A percentile compares a stretch with the other conserved stretches of the same genome.
Evolutionary conservation across 2,329 filamentous ascomycete species (phyloP).

Genomic region (Coniochaeta ligniaria): DNA sequence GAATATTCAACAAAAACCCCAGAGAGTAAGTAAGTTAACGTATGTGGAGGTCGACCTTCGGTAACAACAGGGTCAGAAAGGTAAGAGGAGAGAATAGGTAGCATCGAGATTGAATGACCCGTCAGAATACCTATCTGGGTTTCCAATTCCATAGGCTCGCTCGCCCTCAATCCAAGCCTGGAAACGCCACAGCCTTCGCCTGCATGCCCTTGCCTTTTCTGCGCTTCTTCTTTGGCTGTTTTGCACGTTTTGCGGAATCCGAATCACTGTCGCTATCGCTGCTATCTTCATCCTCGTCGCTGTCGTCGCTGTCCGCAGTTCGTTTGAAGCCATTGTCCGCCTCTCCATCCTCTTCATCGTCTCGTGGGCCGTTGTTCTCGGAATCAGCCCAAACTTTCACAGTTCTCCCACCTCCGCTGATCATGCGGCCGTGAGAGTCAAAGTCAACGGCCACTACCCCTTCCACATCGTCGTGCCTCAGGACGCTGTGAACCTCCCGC

Average conservation of each 20-base stretch:
- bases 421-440: conserved; percentile 77
- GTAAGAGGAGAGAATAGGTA: neutral
- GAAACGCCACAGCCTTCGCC: conserved; percentile 17
- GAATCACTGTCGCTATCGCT: conserved; percentile 33
- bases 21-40: neutral
- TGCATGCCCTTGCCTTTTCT: conserved; percentile 20
- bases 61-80: neutral
- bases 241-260: conserved; percentile 11
- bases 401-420: conserved; percentile 77
- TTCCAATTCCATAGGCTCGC: neutral
- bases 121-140: neutral
- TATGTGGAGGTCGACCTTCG: neutral
- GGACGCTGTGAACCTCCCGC: conserved; percentile 62
- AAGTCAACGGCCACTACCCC: conserved; percentile 77
- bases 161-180: conserved; percentile 20
- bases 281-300: conserved; percentile 34
- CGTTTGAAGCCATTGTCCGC: conserved; percentile 36
- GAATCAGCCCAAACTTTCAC: conserved; percentile 86
- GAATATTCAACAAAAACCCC: neutral
- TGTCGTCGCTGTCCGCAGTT: conserved; percentile 37
- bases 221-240: conserved; percentile 23
- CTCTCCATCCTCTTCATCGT: conserved; percentile 40
- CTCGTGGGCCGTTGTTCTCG: conserved; percentile 34
- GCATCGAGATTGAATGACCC: neutral
- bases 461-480: conserved; percentile 80